Percentiles rank a stretch among this genome's conserved stretches.
Conservation (phyloP, 768 basidiomycete genomes). For the Lactarius akahatsu region DNA sequence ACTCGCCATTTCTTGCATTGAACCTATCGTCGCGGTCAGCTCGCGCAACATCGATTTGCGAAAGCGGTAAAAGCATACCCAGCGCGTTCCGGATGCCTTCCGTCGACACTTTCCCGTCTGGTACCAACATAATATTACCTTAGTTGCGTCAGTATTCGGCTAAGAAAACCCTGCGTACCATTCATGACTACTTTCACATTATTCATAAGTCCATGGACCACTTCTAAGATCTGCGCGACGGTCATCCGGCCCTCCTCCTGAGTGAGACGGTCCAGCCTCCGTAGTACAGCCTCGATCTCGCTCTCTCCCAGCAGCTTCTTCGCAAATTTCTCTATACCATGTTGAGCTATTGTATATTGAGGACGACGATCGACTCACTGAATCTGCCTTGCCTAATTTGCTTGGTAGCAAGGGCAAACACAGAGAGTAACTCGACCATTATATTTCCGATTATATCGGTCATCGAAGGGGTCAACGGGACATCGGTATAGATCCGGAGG, state of each 20-base stretch:
- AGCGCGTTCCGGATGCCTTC: not conserved
- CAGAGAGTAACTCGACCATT: slow-evolving; percentile 9
- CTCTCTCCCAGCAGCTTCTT: slow-evolving; percentile 15
- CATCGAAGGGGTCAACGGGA: not conserved
- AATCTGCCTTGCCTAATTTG: slow-evolving; percentile 6
- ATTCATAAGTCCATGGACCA: slow-evolving; percentile 2
- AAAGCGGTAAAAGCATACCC: not conserved
- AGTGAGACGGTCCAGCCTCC: slow-evolving; percentile 4
- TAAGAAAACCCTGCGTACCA: not conserved
- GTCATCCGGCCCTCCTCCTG: slow-evolving; percentile 3
- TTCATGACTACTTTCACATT: slow-evolving; percentile 7
- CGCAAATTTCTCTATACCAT: not conserved
- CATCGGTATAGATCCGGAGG: not conserved
- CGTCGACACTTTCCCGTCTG: not conserved
- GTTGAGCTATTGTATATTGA: not conserved
- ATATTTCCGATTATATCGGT: not conserved
- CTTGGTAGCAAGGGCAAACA: slow-evolving; percentile 5
- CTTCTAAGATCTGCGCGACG: slow-evolving; percentile 2
- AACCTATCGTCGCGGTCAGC: not conserved
- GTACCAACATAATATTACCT: not conserved
- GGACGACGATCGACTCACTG: not conserved
- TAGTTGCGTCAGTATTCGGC: not conserved
- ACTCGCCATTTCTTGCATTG: slow-evolving; percentile 1
- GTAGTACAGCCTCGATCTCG: not conserved
- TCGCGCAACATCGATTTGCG: not conserved